These are phyloP conservation scores for Penicillium nordicum DNA, from an alignment of 2,329 filamentous ascomycete species.

Conservation along the genomic window DNA sequence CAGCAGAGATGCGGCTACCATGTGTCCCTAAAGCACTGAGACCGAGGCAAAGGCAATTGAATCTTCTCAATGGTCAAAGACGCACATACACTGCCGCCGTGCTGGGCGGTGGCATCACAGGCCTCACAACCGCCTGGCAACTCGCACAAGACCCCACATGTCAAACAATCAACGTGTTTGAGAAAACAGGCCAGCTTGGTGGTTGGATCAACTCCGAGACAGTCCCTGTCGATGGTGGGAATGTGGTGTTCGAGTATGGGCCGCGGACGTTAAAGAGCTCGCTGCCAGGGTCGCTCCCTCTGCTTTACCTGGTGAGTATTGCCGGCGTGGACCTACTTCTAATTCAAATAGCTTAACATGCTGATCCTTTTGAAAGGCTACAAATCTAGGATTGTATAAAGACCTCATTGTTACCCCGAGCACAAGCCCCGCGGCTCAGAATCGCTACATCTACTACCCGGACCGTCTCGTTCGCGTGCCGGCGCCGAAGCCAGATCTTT, in stretches of 20 bases:
- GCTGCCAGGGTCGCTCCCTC: slow-evolving; percentile 58
- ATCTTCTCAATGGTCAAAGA: slow-evolving; percentile 17
- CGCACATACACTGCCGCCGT: slow-evolving; percentile 57
- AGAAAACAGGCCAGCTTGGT: slow-evolving; percentile 65
- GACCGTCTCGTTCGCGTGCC: slow-evolving; percentile 71
- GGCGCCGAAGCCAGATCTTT: slow-evolving; percentile 33
- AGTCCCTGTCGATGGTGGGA: slow-evolving; percentile 56
- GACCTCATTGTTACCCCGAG: slow-evolving; percentile 55
- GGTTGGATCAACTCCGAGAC: slow-evolving; percentile 76
- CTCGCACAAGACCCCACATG: slow-evolving; percentile 65
- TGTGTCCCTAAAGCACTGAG: slow-evolving; percentile 21
- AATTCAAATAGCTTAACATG: neutral
- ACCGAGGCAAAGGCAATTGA: slow-evolving; percentile 18
- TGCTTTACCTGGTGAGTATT: slow-evolving; percentile 65
- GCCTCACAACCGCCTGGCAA: slow-evolving; percentile 74
- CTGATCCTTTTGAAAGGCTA: slow-evolving; percentile 47
- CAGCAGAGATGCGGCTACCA: slow-evolving; percentile 27
- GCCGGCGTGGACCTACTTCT: neutral
- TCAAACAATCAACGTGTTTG: slow-evolving; percentile 75
- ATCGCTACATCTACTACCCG: slow-evolving; percentile 84
- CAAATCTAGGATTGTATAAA: slow-evolving; percentile 54
- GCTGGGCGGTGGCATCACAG: slow-evolving; percentile 78
- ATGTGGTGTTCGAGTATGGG: slow-evolving; percentile 76
- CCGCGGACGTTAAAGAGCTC: slow-evolving; percentile 69
- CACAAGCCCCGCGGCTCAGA: slow-evolving; percentile 52